Conservation (phyloP, 2,329 filamentous ascomycete genomes). For the Emergomyces orientalis region DNA sequence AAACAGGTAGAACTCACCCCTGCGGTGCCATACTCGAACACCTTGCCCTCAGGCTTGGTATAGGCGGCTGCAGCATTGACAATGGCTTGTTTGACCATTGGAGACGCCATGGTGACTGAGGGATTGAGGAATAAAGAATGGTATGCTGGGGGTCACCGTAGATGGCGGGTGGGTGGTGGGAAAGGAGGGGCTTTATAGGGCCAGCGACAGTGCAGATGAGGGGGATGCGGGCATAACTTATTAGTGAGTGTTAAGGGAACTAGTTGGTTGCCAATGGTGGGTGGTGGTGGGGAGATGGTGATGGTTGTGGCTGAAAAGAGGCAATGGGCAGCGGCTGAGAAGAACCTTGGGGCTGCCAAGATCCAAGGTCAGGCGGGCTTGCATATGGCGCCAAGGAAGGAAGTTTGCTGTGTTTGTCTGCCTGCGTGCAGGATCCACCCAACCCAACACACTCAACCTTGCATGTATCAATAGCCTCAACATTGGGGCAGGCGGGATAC, state of each 20-base stretch:
- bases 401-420: constrained; percentile 3
- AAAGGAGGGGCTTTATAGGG: background rate
- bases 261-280: background rate
- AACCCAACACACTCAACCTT: background rate
- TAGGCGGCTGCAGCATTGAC: constrained; percentile 41
- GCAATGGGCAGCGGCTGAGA: background rate
- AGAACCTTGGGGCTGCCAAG: background rate
- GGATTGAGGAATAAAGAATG: background rate
- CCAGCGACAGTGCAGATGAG: background rate
- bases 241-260: background rate
- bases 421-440: background rate
- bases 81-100: constrained; percentile 37
- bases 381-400: background rate
- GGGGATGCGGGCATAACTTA: background rate
- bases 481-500: too few species aligned
- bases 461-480: too few species aligned
- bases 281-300: background rate
- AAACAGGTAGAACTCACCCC: constrained; percentile 41
- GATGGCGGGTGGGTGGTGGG: background rate
- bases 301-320: background rate
- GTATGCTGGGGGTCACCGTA: background rate
- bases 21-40: constrained; percentile 53
- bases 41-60: constrained; percentile 40
- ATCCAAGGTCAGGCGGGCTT: too few species aligned
- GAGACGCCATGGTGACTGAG: constrained; percentile 31